Evolutionary conservation across 2,329 filamentous ascomycete genomes (phyloP), one percentile per base, ranked within the genome.

Genomic region (Xylaria sp.): DNA sequence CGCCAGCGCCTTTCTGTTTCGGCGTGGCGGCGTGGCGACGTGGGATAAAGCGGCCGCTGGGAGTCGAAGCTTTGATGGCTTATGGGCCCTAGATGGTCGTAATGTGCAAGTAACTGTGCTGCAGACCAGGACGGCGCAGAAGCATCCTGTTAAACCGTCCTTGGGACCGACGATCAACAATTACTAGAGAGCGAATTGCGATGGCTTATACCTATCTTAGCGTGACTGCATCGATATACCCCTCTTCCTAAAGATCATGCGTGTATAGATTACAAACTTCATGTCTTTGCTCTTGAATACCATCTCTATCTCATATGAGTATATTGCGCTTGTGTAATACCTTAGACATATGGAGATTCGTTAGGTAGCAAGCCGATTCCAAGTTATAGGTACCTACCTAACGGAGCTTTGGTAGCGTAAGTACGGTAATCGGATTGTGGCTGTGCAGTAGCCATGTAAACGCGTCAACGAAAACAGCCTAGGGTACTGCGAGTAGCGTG

Each of bases 381-480:
- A n/a, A n/a, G n/a, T n/a, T n/a, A n/a, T n/a, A n/a, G n/a, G 11
- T 45, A 45, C 40, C 11, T 42, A n/a, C n/a, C n/a, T 33, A 33
- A 33, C n/a, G n/a, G n/a, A n/a, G n/a, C 31, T 33, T 5, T 11
- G 11, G 31, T 33, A 33, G 31, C n/a, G 31, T 33, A 33, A 33
- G 31, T 33, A n/a, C 31, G 31, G 31, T 33, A 4, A 31, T 31
- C 28, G 9, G 5, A 31, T 31, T 31, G 53, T 62, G 55, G 55
- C 50, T 62, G 55, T 60, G 46, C 14, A 9, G 33, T 17, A 33
- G 15, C 11, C 31, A 38, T 53, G 56, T 56, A 46, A 60, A 60
- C 60, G 60, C 60, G 55, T 59, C 38, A 58, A 62, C 17, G 47
- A 58, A 58, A 58, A 46, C 56, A 52, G 47, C 19, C 33, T 47